Base-by-base conservation (phyloP, 768 basidiomycete species). In the Panaeolus papilionaceus region DNA sequence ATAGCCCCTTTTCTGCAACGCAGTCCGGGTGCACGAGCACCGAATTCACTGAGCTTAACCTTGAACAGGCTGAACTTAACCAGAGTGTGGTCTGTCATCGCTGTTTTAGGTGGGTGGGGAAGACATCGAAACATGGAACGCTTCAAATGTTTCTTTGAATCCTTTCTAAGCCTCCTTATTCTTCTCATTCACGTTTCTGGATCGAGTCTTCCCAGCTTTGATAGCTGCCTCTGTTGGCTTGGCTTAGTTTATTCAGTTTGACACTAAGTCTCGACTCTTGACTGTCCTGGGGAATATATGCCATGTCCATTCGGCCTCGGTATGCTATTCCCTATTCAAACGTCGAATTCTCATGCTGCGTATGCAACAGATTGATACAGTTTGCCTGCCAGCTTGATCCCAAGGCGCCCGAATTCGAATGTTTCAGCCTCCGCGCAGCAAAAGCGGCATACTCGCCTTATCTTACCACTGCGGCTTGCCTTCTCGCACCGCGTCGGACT, bases 1-100 rank as follows among this genome's bases (percentile, higher is more conserved):
- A 23, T 33, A 58, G 54, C 54, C 54, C 54, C 54, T 58, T 28
- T 58, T 58, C 54, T 58, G 28, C 33, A 58, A 28, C 33, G 54
- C 54, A 14, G 11, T 58, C 23, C 9, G 1, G 6, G 20, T 49
- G 47, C 23, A 26, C 23, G 47, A 23, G 20, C 47, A 49, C 20
- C 54, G 26, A 58, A 58, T 33, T 8, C 8, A 51, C 12, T 28
- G 54, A 58, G 54, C 54, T 58, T 58, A n/a, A 58, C 8, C 54
- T 58, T 33, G 14, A 37, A 33, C 26, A 37, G 33, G 54, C 6
- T 16, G 28, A 58, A 33, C 54, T 58, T 58, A 58, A 58, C 54
- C 54, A 58, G 54, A 58, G 54, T 58, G 54, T 12, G 14, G 26
- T 58, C 54, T 58, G 54, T 58, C 54, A 58, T 58, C 54, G 54